These are phyloP conservation scores for Hemisphaericaspora nanyangensis DNA, from an alignment of 805 yeast genomes.

Conservation along the genomic window DNA sequence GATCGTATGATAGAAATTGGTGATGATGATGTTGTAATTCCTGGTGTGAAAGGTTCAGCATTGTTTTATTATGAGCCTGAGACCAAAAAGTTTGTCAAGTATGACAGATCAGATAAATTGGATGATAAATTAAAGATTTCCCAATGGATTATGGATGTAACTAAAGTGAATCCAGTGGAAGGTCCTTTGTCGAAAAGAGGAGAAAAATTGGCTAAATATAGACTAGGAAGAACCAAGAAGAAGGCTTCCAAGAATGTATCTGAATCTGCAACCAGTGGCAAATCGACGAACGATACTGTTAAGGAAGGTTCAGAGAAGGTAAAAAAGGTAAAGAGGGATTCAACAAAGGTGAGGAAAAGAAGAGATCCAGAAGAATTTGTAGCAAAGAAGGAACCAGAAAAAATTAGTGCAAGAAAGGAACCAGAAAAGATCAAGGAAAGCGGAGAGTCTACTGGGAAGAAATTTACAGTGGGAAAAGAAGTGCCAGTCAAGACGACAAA, in stretches of 20 bases:
- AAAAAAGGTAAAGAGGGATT: neutral
- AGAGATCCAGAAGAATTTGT: neutral
- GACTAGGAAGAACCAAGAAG: constrained; percentile 17
- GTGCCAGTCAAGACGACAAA: no score
- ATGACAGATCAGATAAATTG: constrained; percentile 20
- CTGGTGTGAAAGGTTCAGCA: constrained; percentile 21
- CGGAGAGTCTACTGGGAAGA: no score
- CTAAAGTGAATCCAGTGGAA: constrained; percentile 28
- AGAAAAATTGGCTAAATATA: constrained; percentile 23
- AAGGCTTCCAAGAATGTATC: constrained; percentile 13
- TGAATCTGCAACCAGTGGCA: neutral
- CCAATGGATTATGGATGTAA: constrained; percentile 27
- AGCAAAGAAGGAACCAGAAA: no score
- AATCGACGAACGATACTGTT: no score
- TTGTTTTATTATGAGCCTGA: constrained; percentile 22
- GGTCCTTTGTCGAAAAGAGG: constrained; percentile 37
- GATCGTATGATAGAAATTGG: constrained; percentile 13
- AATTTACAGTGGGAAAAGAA: no score
- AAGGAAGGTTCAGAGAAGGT: neutral
- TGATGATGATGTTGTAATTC: constrained; percentile 18
- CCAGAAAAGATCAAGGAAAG: no score
- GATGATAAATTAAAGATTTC: constrained; percentile 27
- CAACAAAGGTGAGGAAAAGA: neutral
- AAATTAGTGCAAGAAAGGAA: no score
- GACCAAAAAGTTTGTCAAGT: constrained; percentile 16